Base-by-base conservation (phyloP, 352 stramenopile genomes). In the Phytophthora nicotianae region DNA sequence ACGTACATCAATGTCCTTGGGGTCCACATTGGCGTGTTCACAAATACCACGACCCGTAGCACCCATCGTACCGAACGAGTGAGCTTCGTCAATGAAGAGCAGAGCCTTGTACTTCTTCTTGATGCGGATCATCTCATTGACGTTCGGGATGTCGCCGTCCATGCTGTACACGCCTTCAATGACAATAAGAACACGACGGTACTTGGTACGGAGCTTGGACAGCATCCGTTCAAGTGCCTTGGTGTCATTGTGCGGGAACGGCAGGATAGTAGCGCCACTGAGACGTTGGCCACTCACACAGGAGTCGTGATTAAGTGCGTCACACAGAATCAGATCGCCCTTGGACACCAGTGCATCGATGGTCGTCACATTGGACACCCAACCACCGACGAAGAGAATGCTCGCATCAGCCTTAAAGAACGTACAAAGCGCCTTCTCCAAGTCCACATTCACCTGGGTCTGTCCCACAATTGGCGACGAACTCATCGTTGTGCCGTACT, bases 381-480 rank as follows among this genome's bases (percentile, higher is more conserved):
- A 93, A 17, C 85, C 85, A 16, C 82, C 82, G 4, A 91, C 81
- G 23, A 88, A 91, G 19, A 91, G 56, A 26, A 88, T 72, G 11
- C 79, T 79, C 0, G 77, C 72, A 23, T 91, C 77, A 3, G 77
- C 76, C 2, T 62, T 48, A 62, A 93, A 91, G 41, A 91, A 91
- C 19, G 49, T 67, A 56, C 82, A 84, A 26, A 93, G 62, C 8
- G 72, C 79, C 8, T 73, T 69, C 50, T 93, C 85, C 20, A 93
- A 76, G 13, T 88, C 82, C 20, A 86, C 74, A 41, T 89, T 90
- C 21, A 93, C 63, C 35, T 81, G 77, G 3, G 73, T 90, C 52
- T 93, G 85, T 5, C 82, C 85, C 10, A 93, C 82, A 54, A 91
- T 93, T 35, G 85, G 82, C 16, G 82, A 91, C 40, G 82, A 93